Evolutionary conservation across 352 stramenopile genomes (phyloP), one percentile per base, ranked within the genome.

Genomic region (Globisporangium apiculatum): DNA sequence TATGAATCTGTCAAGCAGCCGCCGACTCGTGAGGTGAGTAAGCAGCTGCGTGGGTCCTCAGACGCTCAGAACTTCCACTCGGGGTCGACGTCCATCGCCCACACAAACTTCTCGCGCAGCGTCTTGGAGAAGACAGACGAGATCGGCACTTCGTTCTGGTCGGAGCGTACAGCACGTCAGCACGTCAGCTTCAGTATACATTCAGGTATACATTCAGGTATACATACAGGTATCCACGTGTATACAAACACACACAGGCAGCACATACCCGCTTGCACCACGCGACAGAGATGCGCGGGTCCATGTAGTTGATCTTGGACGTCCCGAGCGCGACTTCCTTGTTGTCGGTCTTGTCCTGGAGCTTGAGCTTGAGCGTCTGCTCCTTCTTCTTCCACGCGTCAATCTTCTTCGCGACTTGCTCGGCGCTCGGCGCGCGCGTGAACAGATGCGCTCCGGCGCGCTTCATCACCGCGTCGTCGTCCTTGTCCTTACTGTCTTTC

Each of bases 281-380:
- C 45, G 97, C 97, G 50, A 99, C 97, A 17, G 94, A 98, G 69
- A 99, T 99, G 57, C 98, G 90, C 18, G 98, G 98, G 75, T 99
- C 98, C 97, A 99, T 99, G 73, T 99, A 99, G 70, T 99, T 99
- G 72, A 99, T 97, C 83, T 99, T 99, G 62, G 95, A 99, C 62
- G 98, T 99, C 67, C 96, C 95, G 10, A 99, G 85, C 36, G 97
- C 95, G 6, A 98, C 94, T 64, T 99, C 95, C 69, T 99, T 99
- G 78, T 99, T 99, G 69, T 99, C 97, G 59, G 98, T 91, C 69
- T 99, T 99, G 77, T 99, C 96, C 63, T 98, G 95, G 42, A 99
- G 74, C 64, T 97, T 87, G 61, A 99, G 70, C 48, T 89, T 76
- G 42, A 95, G 63, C 35, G 69, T 82, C 52, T 87, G 87, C 60